Evolutionary conservation across 2,329 filamentous ascomycete species (phyloP).

Genomic region (Lachnellula willkommii): DNA sequence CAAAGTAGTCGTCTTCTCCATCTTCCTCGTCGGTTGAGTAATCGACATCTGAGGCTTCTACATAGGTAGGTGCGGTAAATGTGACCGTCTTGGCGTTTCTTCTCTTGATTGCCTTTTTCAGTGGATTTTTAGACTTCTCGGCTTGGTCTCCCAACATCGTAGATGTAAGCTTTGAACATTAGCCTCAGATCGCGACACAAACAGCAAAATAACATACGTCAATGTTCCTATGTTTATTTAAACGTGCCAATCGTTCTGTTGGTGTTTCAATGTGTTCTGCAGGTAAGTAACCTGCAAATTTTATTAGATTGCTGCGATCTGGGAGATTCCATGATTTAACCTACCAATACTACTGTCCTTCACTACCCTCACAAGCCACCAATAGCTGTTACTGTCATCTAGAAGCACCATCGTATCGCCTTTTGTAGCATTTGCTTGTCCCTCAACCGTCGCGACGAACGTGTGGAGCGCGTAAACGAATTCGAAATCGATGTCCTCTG

Average conservation of each 20-base stretch:
- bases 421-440: slow-evolving; percentile 96
- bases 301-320: neutral
- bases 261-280: slow-evolving; percentile 98
- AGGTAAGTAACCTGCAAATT: slow-evolving; percentile 72
- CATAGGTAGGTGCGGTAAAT: slow-evolving; percentile 65
- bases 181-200: slow-evolving; percentile 2
- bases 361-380: slow-evolving; percentile 96
- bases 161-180: slow-evolving; percentile 51
- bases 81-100: slow-evolving; percentile 67
- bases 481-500: slow-evolving; percentile 99
- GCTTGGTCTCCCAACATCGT: slow-evolving; percentile 67
- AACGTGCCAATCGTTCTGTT: slow-evolving; percentile 82
- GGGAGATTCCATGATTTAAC: slow-evolving; percentile 16
- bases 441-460: slow-evolving; percentile 95
- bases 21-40: slow-evolving; percentile 64
- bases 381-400: slow-evolving; percentile 98
- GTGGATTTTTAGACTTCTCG: slow-evolving; percentile 66
- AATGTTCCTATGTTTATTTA: slow-evolving; percentile 98
- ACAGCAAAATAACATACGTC: slow-evolving; percentile 58
- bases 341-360: slow-evolving; percentile 91
- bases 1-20: slow-evolving; percentile 41
- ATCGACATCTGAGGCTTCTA: slow-evolving; percentile 66
- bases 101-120: slow-evolving; percentile 68
- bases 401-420: slow-evolving; percentile 98
- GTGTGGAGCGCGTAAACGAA: slow-evolving; percentile 98